Evolutionary conservation across 2,329 filamentous ascomycete species (phyloP).

Genomic region (Epichloe festucae): DNA sequence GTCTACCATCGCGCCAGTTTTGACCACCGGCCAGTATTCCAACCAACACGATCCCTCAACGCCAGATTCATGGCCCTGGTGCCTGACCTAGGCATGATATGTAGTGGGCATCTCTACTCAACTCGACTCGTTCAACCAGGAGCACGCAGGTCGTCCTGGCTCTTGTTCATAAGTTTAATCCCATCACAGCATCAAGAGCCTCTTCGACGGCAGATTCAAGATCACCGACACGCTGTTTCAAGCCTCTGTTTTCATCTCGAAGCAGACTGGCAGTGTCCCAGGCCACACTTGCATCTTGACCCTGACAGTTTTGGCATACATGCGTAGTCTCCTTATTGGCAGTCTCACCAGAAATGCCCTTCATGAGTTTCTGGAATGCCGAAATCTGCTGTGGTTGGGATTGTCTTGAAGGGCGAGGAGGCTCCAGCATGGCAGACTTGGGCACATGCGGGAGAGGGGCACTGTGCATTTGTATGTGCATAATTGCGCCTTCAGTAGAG

Average conservation of each 20-base stretch:
- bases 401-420: conserved; percentile 22
- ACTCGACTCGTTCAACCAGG: neutral
- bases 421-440: conserved; percentile 15
- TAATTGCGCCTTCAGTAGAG: neutral
- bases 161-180: conserved; percentile 19
- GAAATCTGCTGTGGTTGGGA: conserved; percentile 18
- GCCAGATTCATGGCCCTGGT: neutral
- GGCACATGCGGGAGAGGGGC: conserved; percentile 8
- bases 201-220: conserved; percentile 48
- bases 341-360: conserved; percentile 26
- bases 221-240: conserved; percentile 46
- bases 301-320: conserved; percentile 43
- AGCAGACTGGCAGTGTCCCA: conserved; percentile 53
- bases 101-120: neutral
- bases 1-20: neutral
- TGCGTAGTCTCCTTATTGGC: conserved; percentile 12
- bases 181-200: conserved; percentile 46
- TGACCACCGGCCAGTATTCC: neutral
- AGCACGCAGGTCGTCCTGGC: neutral
- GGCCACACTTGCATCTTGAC: conserved; percentile 44
- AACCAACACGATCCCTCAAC: neutral
- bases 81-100: neutral
- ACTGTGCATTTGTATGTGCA: neutral
- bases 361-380: conserved; percentile 29
- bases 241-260: conserved; percentile 46